A percentile compares a stretch with the other conserved stretches of the same genome.
phyloP scores from a whole-genome alignment of 2,329 filamentous ascomycete genomes.

The Colletotrichum tropicicola region DNA sequence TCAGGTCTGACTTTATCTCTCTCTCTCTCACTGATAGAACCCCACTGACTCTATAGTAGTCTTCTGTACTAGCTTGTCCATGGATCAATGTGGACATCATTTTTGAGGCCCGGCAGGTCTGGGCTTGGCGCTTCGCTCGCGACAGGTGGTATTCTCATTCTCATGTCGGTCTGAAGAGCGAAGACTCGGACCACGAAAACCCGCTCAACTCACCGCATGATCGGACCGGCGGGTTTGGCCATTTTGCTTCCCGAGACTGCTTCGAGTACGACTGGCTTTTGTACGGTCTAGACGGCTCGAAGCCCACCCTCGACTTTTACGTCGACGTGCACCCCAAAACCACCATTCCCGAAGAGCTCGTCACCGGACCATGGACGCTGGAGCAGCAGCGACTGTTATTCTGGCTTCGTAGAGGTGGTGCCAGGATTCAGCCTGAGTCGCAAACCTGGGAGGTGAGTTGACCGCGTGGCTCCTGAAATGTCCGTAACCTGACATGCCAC shows the following conservation, averaged over 20 bases:
- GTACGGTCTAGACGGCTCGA: slow-evolving; percentile 13
- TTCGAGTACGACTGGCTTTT: slow-evolving; percentile 47
- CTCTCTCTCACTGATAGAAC: not conserved
- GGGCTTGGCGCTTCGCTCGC: slow-evolving; percentile 50
- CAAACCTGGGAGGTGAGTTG: slow-evolving; percentile 49
- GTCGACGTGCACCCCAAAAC: slow-evolving; percentile 48
- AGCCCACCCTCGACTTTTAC: slow-evolving; percentile 25
- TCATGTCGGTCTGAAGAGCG: slow-evolving; percentile 7
- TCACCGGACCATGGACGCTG: slow-evolving; percentile 53
- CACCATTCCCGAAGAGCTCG: slow-evolving; percentile 49
- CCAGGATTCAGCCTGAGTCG: slow-evolving; percentile 37
- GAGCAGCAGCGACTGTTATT: slow-evolving; percentile 51
- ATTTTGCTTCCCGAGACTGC: slow-evolving; percentile 44
- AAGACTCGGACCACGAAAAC: slow-evolving; percentile 29
- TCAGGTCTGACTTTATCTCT: slow-evolving; percentile 46
- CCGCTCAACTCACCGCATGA: slow-evolving; percentile 27
- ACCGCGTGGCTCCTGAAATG: not conserved
- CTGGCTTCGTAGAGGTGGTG: slow-evolving; percentile 54
- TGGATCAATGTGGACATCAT: slow-evolving; percentile 57
- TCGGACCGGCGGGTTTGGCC: slow-evolving; percentile 35
- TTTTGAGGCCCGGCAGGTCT: slow-evolving; percentile 56
- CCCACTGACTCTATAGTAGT: slow-evolving; percentile 40
- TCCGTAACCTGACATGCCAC: not conserved
- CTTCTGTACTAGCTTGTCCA: slow-evolving; percentile 50
- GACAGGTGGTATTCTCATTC: slow-evolving; percentile 44